Conservation (phyloP, 306 rosid genomes). For the Cicer bijugum region DNA sequence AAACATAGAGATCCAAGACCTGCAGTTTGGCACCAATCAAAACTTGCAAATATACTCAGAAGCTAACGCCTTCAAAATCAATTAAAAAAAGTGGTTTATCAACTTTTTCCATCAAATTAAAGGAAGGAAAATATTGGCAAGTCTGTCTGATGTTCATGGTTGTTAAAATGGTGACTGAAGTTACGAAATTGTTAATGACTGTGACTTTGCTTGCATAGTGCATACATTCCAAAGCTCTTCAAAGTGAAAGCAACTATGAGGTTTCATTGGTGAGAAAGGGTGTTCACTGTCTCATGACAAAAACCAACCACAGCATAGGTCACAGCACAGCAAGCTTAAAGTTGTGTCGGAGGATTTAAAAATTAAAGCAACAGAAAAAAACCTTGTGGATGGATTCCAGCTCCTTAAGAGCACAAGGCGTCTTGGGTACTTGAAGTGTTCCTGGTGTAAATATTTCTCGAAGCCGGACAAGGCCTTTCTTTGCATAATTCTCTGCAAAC, state of each 20-base stretch:
- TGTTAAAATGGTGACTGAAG: conserved; percentile 16
- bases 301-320: conserved; percentile 9
- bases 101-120: conserved; percentile 39
- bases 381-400: conserved; percentile 99
- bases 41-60: conserved; percentile 12
- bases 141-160: background rate
- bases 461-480: conserved; percentile 79
- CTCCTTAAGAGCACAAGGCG: conserved; percentile 74
- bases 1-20: conserved; percentile 94
- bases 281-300: conserved; percentile 2
- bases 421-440: conserved; percentile 72
- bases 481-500: conserved; percentile 84
- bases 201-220: background rate
- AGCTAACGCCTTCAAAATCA: conserved; percentile 26
- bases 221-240: background rate
- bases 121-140: conserved; percentile 14
- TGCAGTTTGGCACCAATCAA: conserved; percentile 53
- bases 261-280: background rate
- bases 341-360: background rate
- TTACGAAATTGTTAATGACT: conserved; percentile 33
- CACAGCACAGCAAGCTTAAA: background rate
- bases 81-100: conserved; percentile 9
- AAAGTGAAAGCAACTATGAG: conserved; percentile 1
- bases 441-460: conserved; percentile 90
- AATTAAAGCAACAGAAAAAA: background rate